Conservation (phyloP, 352 stramenopile species). For the Pythium aquatile region DNA sequence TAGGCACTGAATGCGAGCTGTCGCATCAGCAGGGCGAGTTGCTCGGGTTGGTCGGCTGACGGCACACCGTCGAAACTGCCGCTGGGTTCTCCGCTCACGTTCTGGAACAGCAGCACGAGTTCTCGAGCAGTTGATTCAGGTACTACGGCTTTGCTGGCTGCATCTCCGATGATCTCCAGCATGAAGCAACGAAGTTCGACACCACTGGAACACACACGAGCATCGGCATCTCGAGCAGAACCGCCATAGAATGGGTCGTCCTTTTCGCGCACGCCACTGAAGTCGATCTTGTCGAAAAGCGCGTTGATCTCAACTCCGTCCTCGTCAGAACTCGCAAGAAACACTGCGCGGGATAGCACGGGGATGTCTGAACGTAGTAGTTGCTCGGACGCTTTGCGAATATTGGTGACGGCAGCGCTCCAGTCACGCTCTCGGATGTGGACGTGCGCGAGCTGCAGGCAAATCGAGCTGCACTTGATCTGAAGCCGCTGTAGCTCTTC, state of each 20-base stretch:
- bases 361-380: background rate
- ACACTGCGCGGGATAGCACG: background rate
- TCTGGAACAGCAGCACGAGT: slow-evolving; percentile 40
- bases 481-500: slow-evolving; percentile 72
- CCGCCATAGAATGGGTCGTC: slow-evolving; percentile 29
- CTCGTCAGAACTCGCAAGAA: slow-evolving; percentile 5
- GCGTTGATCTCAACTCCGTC: slow-evolving; percentile 31
- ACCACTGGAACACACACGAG: slow-evolving; percentile 43
- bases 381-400: slow-evolving; percentile 40
- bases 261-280: slow-evolving; percentile 56
- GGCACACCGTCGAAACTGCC: background rate
- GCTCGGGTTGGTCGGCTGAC: background rate
- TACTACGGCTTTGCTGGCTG: slow-evolving; percentile 40
- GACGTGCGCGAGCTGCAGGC: slow-evolving; percentile 51
- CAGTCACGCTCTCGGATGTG: slow-evolving; percentile 40
- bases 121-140: background rate
- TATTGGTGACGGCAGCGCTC: slow-evolving; percentile 34
- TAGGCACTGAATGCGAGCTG: slow-evolving; percentile 67
- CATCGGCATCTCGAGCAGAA: slow-evolving; percentile 11
- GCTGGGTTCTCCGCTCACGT: slow-evolving; percentile 42
- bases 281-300: slow-evolving; percentile 58
- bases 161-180: slow-evolving; percentile 66
- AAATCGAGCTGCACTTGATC: slow-evolving; percentile 76
- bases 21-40: slow-evolving; percentile 7
- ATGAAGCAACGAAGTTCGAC: slow-evolving; percentile 61